Evolutionary conservation across 106 monocot species (phyloP).

Genomic region (Hemerocallis citrina): DNA sequence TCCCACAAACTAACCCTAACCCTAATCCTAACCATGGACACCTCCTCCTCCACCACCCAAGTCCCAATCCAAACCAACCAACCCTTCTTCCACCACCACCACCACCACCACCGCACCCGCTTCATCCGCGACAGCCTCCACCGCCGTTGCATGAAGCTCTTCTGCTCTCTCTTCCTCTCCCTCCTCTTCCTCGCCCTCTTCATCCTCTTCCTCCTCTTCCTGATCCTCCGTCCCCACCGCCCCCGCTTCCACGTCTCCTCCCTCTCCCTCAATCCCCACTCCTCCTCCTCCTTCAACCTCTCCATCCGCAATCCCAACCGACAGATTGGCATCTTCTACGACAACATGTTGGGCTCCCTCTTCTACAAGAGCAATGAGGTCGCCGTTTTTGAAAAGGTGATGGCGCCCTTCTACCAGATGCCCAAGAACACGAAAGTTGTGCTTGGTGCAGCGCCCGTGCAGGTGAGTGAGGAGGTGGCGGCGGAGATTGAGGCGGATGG

Average conservation of each 20-base stretch:
- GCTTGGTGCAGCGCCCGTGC: neutral
- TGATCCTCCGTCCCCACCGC: slow-evolving; percentile 43
- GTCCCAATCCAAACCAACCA: neutral
- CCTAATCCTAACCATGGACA: neutral
- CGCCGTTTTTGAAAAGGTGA: neutral
- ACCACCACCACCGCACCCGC: slow-evolving; percentile 11
- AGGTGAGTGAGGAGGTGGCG: neutral
- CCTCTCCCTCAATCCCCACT: slow-evolving; percentile 15
- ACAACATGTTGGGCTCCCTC: slow-evolving; percentile 15
- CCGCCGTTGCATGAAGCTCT: neutral
- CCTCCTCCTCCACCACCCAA: neutral
- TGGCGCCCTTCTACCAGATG: slow-evolving; percentile 28
- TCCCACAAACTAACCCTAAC: no score
- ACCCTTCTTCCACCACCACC: slow-evolving; percentile 11
- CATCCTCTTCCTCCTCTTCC: slow-evolving; percentile 32
- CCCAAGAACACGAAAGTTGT: slow-evolving; percentile 32
- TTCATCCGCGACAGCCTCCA: slow-evolving; percentile 6
- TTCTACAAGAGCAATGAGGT: slow-evolving; percentile 14
- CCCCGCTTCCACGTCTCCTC: slow-evolving; percentile 32
- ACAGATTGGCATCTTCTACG: slow-evolving; percentile 31
- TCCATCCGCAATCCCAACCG: slow-evolving; percentile 35
- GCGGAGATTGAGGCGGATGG: neutral
- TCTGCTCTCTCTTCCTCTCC: slow-evolving; percentile 30
- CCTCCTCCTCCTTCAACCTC: slow-evolving; percentile 13
- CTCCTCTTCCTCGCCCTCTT: slow-evolving; percentile 20